Base-by-base conservation (phyloP, 2,329 filamentous ascomycete genomes). In the Colletotrichum sp. region DNA sequence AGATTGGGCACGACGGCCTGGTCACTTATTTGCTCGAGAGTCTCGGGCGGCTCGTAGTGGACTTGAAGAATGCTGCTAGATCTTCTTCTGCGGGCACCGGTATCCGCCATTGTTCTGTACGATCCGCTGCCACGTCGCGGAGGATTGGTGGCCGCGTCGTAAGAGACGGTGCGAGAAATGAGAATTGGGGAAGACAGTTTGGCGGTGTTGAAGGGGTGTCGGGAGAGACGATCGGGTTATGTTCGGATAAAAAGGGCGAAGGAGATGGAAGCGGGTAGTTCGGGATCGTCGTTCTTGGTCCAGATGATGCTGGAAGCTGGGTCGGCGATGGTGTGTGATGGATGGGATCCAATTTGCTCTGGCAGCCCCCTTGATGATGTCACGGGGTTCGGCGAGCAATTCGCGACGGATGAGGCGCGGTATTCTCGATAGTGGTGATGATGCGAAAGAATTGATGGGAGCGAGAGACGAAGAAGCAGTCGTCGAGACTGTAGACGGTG, bases 41-140 rank as follows among this genome's bases (percentile, higher is more conserved):
- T 98, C 90, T 99, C 97, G 77, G 94, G 93, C 71, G 97, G 97
- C 86, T 99, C 97, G 84, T 98, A 96, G 87, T 99, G 99, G 87
- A 99, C 96, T 84, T 92, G 90, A 80, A 92, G 88, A 87, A 99
- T 93, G 88, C 96, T 99, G 89, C 96, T 98, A 86, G 97, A 99
- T 87, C 97, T 93, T 89, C 97, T 94, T 90, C 96, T 93, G 86
- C 96, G 92, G 80, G 93, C 93, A 79, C 90, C 89, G 84, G 94
- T 92, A 82, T 93, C 91, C 81, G 90, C 86, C 92, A 92, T 92
- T 82, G 87, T 86, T 83, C 89, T 86, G 87, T 90, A 86, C 87
- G 90, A 89, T 80, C 85, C 84, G 83, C 86, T 87, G 90, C 93
- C 90, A 87, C 92, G 90, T 84, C 90, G 89, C 82, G 91, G 90